Evolutionary conservation across 495 filamentous ascomycete species (phyloP).

Genomic region (Baudoinia panamericana): DNA sequence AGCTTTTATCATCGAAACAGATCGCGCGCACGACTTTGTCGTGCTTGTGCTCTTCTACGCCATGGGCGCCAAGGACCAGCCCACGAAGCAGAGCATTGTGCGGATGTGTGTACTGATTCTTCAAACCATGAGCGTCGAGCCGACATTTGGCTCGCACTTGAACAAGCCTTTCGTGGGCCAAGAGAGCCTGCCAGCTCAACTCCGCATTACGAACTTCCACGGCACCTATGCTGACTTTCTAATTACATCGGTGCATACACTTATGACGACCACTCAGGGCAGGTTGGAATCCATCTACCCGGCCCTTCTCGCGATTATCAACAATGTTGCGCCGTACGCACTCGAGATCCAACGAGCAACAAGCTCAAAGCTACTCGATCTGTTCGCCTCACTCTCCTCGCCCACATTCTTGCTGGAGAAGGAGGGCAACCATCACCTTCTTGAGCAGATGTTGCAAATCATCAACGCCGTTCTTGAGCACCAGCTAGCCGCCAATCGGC

Average conservation of each 20-base stretch:
- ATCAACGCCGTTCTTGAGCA: slow-evolving; percentile 90
- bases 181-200: slow-evolving; percentile 67
- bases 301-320: slow-evolving; percentile 79
- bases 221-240: slow-evolving; percentile 91
- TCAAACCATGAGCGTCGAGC: slow-evolving; percentile 88
- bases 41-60: slow-evolving; percentile 87
- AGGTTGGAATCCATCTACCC: slow-evolving; percentile 89
- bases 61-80: slow-evolving; percentile 70
- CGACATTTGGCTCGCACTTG: slow-evolving; percentile 77
- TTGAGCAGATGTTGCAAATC: slow-evolving; percentile 74
- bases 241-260: slow-evolving; percentile 80
- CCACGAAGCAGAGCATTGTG: slow-evolving; percentile 81
- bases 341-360: slow-evolving; percentile 61
- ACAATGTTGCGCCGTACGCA: slow-evolving; percentile 78
- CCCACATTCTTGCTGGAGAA: slow-evolving; percentile 92
- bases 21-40: slow-evolving; percentile 83
- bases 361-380: slow-evolving; percentile 70
- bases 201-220: slow-evolving; percentile 69
- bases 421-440: slow-evolving; percentile 74
- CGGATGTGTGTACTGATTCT: slow-evolving; percentile 94
- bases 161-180: slow-evolving; percentile 85
- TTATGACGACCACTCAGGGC: slow-evolving; percentile 85
- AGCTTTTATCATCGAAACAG: slow-evolving; percentile 93
- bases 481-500: slow-evolving; percentile 62
- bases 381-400: slow-evolving; percentile 89